These are phyloP conservation scores for Plectosphaerella plurivora DNA, from an alignment of 2,329 filamentous ascomycete species.

Conservation along the genomic window DNA sequence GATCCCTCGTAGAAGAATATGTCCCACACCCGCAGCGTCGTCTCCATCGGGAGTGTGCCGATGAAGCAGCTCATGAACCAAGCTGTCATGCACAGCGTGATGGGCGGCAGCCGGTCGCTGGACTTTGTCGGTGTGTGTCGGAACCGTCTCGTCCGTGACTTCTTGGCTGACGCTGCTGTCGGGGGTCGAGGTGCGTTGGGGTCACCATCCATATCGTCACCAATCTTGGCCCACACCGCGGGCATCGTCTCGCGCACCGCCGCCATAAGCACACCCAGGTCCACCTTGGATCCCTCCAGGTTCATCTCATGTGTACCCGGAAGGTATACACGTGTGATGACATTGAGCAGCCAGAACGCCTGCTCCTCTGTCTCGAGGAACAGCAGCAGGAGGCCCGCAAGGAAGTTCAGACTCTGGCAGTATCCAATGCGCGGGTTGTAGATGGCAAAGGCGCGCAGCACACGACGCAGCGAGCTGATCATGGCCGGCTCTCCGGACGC, in stretches of 20 bases:
- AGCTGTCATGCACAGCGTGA: slow-evolving; percentile 86
- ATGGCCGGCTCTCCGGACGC: slow-evolving; percentile 64
- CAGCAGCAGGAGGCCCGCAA: slow-evolving; percentile 82
- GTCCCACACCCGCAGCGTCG: slow-evolving; percentile 89
- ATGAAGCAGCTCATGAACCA: slow-evolving; percentile 99
- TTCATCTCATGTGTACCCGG: slow-evolving; percentile 89
- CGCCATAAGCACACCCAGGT: slow-evolving; percentile 89
- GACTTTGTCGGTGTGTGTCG: slow-evolving; percentile 34
- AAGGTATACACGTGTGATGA: slow-evolving; percentile 83
- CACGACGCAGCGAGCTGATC: slow-evolving; percentile 75
- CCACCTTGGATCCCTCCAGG: slow-evolving; percentile 87
- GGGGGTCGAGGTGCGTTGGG: slow-evolving; percentile 28
- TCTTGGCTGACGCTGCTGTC: slow-evolving; percentile 24
- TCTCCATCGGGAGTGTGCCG: slow-evolving; percentile 86
- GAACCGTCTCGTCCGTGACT: slow-evolving; percentile 28
- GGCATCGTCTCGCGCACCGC: slow-evolving; percentile 79
- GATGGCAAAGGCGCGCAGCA: slow-evolving; percentile 84
- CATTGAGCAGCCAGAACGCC: slow-evolving; percentile 86
- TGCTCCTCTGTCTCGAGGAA: slow-evolving; percentile 89
- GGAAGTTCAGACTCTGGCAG: slow-evolving; percentile 92
- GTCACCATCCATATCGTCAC: slow-evolving; percentile 63
- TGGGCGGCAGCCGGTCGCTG: slow-evolving; percentile 68
- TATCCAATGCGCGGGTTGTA: slow-evolving; percentile 92
- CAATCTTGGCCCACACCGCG: slow-evolving; percentile 81
- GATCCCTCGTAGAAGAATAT: slow-evolving; percentile 93